Evolutionary conservation across 768 basidiomycete genomes (phyloP).

Genomic region (Amanita polypyramis): DNA sequence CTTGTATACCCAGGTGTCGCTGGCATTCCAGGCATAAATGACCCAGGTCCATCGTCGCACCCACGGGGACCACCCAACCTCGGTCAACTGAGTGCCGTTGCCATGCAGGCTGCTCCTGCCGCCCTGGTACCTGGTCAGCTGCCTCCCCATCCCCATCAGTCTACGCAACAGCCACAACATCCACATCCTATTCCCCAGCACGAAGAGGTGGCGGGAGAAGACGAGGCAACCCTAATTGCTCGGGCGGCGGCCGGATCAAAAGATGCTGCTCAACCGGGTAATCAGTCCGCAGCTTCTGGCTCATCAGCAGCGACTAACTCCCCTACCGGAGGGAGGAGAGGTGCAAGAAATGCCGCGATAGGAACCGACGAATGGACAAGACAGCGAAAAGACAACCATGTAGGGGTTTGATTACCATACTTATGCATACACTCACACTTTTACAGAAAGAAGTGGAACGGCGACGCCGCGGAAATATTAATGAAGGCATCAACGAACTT

Average conservation of each 20-base stretch:
- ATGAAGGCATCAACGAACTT: slow-evolving; percentile 91
- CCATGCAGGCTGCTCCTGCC: slow-evolving; percentile 33
- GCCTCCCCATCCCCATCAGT: slow-evolving; percentile 2
- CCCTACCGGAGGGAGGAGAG: slow-evolving; percentile 32
- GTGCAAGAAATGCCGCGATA: slow-evolving; percentile 50
- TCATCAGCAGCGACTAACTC: slow-evolving; percentile 18
- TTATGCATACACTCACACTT: neutral
- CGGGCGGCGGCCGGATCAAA: slow-evolving; percentile 3
- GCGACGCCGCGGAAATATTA: slow-evolving; percentile 88
- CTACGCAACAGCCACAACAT: slow-evolving; percentile 4
- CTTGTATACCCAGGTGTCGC: slow-evolving; percentile 14
- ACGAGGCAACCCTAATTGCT: slow-evolving; percentile 3
- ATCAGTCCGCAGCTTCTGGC: slow-evolving; percentile 12
- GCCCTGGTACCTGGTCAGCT: slow-evolving; percentile 6
- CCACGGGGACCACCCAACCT: slow-evolving; percentile 58
- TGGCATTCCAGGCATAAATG: slow-evolving; percentile 43
- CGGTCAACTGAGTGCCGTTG: slow-evolving; percentile 46
- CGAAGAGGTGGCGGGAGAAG: slow-evolving; percentile 10
- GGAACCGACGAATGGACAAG: slow-evolving; percentile 72
- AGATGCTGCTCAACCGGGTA: slow-evolving; percentile 9
- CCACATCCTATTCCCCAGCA: slow-evolving; percentile 8
- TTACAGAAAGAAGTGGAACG: slow-evolving; percentile 96
- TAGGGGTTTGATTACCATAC: slow-evolving; percentile 19
- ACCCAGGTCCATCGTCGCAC: slow-evolving; percentile 66
- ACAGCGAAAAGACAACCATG: slow-evolving; percentile 77